Evolutionary conservation across 164 flowering plant species (phyloP).

Genomic region (Sextonia rubra): DNA sequence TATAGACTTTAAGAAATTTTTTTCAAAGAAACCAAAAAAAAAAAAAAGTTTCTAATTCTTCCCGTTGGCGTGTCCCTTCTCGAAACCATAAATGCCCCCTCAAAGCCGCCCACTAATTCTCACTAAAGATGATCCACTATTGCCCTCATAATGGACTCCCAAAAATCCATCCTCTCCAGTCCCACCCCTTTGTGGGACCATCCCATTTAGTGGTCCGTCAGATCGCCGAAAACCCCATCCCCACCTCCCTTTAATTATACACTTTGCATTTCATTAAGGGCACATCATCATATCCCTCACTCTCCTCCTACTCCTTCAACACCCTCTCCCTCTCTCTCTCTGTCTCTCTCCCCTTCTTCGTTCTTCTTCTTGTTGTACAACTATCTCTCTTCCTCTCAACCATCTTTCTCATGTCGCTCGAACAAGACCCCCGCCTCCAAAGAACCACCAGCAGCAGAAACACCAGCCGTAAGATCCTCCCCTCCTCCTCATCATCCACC

Average conservation of each 20-base stretch:
- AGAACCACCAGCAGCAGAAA: slow-evolving; percentile 4
- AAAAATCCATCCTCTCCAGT: no score
- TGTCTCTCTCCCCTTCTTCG: not conserved
- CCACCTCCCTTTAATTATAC: not conserved
- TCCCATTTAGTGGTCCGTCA: not conserved
- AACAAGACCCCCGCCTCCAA: not conserved
- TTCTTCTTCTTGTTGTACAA: not conserved
- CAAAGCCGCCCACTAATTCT: no score
- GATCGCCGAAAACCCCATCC: not conserved
- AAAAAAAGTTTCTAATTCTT: no score
- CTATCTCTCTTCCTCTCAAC: slow-evolving; percentile 1
- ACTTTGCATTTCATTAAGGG: not conserved
- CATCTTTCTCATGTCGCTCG: not conserved
- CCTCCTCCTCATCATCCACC: slow-evolving; percentile 15
- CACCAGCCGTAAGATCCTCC: slow-evolving; percentile 33
- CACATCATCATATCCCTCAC: slow-evolving; percentile 7
- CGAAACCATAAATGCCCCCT: no score
- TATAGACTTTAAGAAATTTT: no score
- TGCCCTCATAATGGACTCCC: no score
- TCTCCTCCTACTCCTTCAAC: no score
- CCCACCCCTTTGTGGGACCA: not conserved
- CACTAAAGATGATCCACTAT: no score
- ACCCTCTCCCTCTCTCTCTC: no score
- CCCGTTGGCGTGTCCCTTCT: no score
- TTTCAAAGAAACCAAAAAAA: no score